Conservation (phyloP, 1,284 basidiomycete genomes). For the Trichosporon asahii region DNA sequence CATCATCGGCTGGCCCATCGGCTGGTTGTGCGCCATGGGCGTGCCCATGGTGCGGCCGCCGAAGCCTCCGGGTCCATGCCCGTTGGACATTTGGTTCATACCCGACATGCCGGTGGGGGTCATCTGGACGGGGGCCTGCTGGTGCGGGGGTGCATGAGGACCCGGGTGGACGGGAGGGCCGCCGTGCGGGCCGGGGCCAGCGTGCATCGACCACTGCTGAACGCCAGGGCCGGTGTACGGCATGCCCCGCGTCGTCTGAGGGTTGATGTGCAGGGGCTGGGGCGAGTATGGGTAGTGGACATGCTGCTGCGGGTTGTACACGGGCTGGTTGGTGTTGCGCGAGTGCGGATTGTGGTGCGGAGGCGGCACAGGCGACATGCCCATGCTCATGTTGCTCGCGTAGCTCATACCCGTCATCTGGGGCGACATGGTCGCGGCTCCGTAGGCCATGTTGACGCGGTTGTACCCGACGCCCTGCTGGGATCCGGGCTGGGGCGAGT, state of each 20-base stretch:
- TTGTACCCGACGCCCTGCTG: constrained; percentile 39
- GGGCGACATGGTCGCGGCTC: constrained; percentile 25
- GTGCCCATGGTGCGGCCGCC: constrained; percentile 25
- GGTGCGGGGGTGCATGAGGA: constrained; percentile 25
- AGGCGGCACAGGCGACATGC: constrained; percentile 24
- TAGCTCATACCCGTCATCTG: constrained; percentile 32
- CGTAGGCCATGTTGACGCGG: constrained; percentile 26
- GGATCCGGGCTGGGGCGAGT: constrained; percentile 38
- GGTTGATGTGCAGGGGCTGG: constrained; percentile 43
- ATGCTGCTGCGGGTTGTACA: constrained; percentile 49
- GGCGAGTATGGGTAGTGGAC: constrained; percentile 47
- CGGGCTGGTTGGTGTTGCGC: constrained; percentile 28
- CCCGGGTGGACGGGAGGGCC: constrained; percentile 14
- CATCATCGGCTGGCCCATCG: constrained; percentile 26
- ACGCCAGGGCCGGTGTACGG: constrained; percentile 43
- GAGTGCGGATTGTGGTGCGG: constrained; percentile 26
- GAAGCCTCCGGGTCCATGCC: constrained; percentile 20
- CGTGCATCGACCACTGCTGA: constrained; percentile 33
- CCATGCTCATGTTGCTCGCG: constrained; percentile 24
- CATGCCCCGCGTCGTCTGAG: constrained; percentile 39
- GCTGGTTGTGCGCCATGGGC: constrained; percentile 29
- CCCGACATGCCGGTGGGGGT: constrained; percentile 40
- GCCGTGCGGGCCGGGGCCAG: constrained; percentile 19
- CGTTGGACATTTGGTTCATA: constrained; percentile 26
- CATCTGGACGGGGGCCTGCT: constrained; percentile 31